These are phyloP conservation scores for Solanum medicagineum DNA, from an alignment of 257 asterid species.

Conservation along the genomic window DNA sequence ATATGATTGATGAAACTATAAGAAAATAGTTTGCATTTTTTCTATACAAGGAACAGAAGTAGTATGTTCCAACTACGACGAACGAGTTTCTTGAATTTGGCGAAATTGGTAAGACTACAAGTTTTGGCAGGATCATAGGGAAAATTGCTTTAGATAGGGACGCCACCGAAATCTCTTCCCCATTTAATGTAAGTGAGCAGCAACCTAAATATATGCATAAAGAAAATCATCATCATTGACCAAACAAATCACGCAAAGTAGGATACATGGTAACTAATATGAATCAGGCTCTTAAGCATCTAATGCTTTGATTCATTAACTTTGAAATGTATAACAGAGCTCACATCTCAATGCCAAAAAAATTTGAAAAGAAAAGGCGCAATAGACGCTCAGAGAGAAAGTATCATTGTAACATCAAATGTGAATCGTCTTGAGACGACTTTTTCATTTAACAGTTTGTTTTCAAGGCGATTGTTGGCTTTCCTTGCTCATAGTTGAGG, in stretches of 20 bases:
- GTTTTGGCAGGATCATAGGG: constrained; percentile 47
- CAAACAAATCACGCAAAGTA: not conserved
- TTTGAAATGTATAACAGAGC: too few species aligned
- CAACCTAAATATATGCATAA: constrained; percentile 43
- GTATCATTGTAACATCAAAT: not conserved
- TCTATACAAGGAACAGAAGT: too few species aligned
- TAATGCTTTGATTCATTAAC: too few species aligned
- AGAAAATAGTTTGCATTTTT: too few species aligned
- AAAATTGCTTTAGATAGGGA: constrained; percentile 59
- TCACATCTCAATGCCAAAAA: too few species aligned
- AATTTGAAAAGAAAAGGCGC: not conserved
- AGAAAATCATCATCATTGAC: not conserved
- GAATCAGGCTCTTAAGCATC: not conserved
- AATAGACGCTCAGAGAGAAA: too few species aligned
- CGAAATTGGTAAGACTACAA: constrained; percentile 10
- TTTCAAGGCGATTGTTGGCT: not conserved
- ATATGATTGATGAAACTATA: too few species aligned
- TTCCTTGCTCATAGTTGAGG: too few species aligned
- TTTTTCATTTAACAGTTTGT: not conserved
- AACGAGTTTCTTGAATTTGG: too few species aligned
- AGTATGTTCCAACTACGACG: too few species aligned
- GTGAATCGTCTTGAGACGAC: not conserved
- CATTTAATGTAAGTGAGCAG: constrained; percentile 61
- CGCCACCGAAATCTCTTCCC: too few species aligned
- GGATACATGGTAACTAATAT: not conserved